phyloP scores from a whole-genome alignment of 2,329 filamentous ascomycete genomes.

The Fusarium nanum region DNA sequence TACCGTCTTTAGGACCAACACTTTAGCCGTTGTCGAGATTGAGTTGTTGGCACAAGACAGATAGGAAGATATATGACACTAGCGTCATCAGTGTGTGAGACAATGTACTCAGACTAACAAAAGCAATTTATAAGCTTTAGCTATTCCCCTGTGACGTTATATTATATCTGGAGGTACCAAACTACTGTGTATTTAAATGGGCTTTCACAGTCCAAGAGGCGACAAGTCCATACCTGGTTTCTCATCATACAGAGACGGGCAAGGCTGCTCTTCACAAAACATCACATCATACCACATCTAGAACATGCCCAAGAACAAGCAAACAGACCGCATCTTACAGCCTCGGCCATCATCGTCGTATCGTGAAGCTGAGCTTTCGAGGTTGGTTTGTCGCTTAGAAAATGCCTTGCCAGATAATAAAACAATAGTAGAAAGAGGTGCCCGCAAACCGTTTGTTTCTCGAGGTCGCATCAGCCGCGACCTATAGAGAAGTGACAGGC shows the following conservation, averaged over 20 bases:
- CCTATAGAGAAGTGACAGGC: constrained; percentile 17
- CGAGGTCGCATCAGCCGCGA: constrained; percentile 25
- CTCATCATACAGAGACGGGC: neutral
- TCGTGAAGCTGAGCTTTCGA: neutral
- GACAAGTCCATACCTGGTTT: neutral
- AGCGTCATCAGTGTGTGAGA: neutral
- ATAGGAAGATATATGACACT: neutral
- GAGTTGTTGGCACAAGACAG: neutral
- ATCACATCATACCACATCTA: neutral
- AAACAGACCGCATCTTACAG: neutral
- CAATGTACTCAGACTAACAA: neutral
- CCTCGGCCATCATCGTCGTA: neutral
- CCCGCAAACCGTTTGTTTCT: constrained; percentile 1
- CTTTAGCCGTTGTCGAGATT: neutral
- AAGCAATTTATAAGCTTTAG: neutral
- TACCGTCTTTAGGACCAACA: neutral
- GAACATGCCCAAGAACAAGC: neutral
- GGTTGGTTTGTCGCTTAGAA: constrained; percentile 19
- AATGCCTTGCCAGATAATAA: constrained; percentile 38
- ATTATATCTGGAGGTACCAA: neutral
- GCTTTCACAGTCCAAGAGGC: neutral
- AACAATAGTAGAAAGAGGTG: constrained; percentile 6
- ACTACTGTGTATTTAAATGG: neutral
- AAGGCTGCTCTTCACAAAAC: neutral
- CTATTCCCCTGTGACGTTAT: neutral